Base-by-base conservation (phyloP, 257 asterid genomes). In the Jacaranda mimosifolia region DNA sequence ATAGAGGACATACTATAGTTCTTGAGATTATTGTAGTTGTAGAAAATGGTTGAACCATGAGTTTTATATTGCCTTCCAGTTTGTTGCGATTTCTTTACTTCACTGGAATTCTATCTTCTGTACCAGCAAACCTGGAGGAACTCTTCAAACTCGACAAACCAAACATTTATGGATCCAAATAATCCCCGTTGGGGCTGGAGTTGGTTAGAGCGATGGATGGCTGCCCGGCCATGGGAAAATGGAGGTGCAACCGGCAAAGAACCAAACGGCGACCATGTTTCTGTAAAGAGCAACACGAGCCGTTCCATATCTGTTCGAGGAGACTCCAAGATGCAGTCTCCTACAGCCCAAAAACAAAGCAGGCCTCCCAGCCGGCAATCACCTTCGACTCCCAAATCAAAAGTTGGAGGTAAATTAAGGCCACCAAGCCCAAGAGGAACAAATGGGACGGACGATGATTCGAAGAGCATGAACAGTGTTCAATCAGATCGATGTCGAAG, bases 181-280 rank as follows among this genome's bases (percentile, higher is more conserved):
- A 93, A 91, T 82, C 97, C 97, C 52, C 89, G 82, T 19, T 95
- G 99, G 99, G 99, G 99, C 5, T 95, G 99, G 99, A 95, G 94
- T 70, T 95, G 98, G 99, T 80, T 95, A 72, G 98, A 95, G 70
- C 85, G 95, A 68, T 93, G 98, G 97, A 91, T 93, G 97, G 97
- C 98, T 39, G 75, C 93, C 35, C 86, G 94, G 10, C 97, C 97
- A 60, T 86, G 88, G 88, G 97, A 93, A 72, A 84, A 74, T 13
- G 85, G 86, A 36, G 80, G 64, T 71, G 75, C 84, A 68, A 66
- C 68, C 14, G 88, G 82, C 32, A 90, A 87, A 86, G 97, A 91
- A 49, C 76, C 14, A 14, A 85, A 69, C 69, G 55, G 65, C 35
- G 89, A 87, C 56, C 83, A 43, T 6, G 62, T 55, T 9, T 79